Evolutionary conservation across 2,329 filamentous ascomycete species (phyloP).

Genomic region (Exophiala bonariae): DNA sequence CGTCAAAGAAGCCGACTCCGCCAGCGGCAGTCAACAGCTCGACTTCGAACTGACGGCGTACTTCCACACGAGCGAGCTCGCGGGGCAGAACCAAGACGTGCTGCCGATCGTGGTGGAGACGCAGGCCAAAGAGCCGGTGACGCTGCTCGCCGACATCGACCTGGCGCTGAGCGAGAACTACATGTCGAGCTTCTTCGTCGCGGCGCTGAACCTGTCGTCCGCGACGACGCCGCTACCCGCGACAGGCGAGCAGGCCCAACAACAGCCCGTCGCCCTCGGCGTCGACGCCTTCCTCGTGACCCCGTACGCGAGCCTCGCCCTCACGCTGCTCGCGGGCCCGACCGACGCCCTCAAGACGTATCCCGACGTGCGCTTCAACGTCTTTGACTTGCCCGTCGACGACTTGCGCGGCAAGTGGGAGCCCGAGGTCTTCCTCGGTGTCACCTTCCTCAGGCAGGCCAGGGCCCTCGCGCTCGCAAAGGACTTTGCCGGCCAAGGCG

Average conservation of each 20-base stretch:
- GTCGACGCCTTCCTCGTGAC: neutral
- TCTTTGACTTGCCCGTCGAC: constrained; percentile 8
- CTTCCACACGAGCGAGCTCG: constrained; percentile 7
- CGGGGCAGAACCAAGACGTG: constrained; percentile 11
- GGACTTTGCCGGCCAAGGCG: constrained; percentile 6
- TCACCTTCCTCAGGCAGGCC: constrained; percentile 5
- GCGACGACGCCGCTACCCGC: neutral
- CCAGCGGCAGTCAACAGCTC: too few species aligned
- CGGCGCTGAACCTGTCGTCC: constrained; percentile 3
- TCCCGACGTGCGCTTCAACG: constrained; percentile 4
- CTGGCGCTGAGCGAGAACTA: constrained; percentile 13
- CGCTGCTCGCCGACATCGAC: constrained; percentile 12
- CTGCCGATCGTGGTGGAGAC: constrained; percentile 6
- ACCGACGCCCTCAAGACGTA: constrained; percentile 3
- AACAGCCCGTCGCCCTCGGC: constrained; percentile 4
- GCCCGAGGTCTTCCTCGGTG: constrained; percentile 10
- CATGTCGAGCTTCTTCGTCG: constrained; percentile 7
- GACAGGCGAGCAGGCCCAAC: neutral
- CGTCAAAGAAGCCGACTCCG: neutral
- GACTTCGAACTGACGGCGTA: neutral
- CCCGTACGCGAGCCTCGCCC: constrained; percentile 4
- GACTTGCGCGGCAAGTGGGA: constrained; percentile 2
- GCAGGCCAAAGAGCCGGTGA: constrained; percentile 1
- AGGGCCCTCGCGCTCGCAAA: constrained; percentile 2
- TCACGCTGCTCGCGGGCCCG: constrained; percentile 5